Evolutionary conservation across 2,329 filamentous ascomycete species (phyloP).

Genomic region (Fusarium sp.): DNA sequence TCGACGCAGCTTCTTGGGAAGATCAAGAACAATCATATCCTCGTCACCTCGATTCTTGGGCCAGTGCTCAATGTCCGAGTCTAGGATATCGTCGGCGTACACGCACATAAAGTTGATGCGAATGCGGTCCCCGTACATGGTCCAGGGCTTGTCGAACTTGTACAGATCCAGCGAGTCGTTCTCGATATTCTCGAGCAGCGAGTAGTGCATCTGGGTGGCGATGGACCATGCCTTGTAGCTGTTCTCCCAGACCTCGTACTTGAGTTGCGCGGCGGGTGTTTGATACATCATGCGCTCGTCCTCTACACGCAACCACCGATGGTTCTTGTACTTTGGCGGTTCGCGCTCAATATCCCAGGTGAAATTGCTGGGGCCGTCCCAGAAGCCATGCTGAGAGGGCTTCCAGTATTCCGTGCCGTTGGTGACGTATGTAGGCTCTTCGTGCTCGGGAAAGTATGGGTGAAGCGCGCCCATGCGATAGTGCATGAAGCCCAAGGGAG

Average conservation of each 20-base stretch:
- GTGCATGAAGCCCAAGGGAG: slow-evolving; percentile 40
- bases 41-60: slow-evolving; percentile 14
- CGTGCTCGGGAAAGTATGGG: slow-evolving; percentile 34
- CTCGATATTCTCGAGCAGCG: slow-evolving; percentile 40
- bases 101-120: slow-evolving; percentile 42
- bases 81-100: slow-evolving; percentile 34
- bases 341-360: slow-evolving; percentile 17
- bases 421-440: slow-evolving; percentile 5
- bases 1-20: slow-evolving; percentile 30
- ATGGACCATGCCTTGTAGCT: slow-evolving; percentile 40
- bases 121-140: slow-evolving; percentile 36
- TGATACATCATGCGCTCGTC: slow-evolving; percentile 26
- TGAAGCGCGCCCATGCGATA: slow-evolving; percentile 39
- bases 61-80: slow-evolving; percentile 19
- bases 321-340: neutral
- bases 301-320: slow-evolving; percentile 34
- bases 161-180: slow-evolving; percentile 35
- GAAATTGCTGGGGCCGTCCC: slow-evolving; percentile 26
- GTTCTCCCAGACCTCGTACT: slow-evolving; percentile 32
- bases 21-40: slow-evolving; percentile 15
- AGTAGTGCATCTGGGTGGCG: slow-evolving; percentile 40
- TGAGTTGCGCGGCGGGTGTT: slow-evolving; percentile 29
- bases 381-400: slow-evolving; percentile 27
- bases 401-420: slow-evolving; percentile 33
- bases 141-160: slow-evolving; percentile 35